Evolutionary conservation across 441 rosid species (phyloP).

Genomic region (California macrophylla): DNA sequence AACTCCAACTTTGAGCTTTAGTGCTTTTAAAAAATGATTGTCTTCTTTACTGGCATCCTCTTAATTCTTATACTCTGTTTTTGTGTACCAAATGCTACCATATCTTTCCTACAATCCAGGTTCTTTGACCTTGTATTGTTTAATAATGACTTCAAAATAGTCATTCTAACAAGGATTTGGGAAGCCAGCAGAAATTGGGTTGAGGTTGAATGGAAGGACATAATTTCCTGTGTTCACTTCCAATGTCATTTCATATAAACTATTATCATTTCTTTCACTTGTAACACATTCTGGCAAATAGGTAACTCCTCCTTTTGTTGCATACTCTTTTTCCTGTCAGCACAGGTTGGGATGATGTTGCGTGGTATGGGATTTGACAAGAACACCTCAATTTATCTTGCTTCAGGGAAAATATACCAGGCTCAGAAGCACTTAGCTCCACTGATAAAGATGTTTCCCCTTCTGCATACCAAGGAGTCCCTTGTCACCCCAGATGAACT

Average conservation of each 20-base stretch:
- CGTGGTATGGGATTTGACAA: constrained; percentile 94
- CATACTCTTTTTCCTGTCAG: constrained; percentile 39
- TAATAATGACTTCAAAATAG: too few relatives aligned
- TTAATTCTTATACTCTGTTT: background rate
- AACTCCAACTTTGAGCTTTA: background rate
- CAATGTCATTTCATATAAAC: background rate
- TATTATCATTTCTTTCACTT: background rate
- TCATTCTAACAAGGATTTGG: too few relatives aligned
- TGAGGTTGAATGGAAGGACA: background rate
- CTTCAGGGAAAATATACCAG: constrained; percentile 69
- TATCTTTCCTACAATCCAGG: background rate
- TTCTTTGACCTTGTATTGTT: too few relatives aligned
- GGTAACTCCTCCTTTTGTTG: constrained; percentile 19
- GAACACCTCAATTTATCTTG: constrained; percentile 68
- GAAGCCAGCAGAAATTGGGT: too few relatives aligned
- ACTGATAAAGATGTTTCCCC: constrained; percentile 70
- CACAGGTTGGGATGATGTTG: constrained; percentile 88
- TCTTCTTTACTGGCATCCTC: background rate
- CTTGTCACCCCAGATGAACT: constrained; percentile 78
- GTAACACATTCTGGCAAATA: constrained; percentile 10
- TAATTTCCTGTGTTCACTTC: background rate
- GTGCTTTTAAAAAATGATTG: background rate
- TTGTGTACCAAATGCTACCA: background rate
- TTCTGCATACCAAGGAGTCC: constrained; percentile 69
- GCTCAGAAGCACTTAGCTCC: constrained; percentile 67